Base-by-base conservation (phyloP, 2,329 filamentous ascomycete species). In the Niveomyces coronatus region DNA sequence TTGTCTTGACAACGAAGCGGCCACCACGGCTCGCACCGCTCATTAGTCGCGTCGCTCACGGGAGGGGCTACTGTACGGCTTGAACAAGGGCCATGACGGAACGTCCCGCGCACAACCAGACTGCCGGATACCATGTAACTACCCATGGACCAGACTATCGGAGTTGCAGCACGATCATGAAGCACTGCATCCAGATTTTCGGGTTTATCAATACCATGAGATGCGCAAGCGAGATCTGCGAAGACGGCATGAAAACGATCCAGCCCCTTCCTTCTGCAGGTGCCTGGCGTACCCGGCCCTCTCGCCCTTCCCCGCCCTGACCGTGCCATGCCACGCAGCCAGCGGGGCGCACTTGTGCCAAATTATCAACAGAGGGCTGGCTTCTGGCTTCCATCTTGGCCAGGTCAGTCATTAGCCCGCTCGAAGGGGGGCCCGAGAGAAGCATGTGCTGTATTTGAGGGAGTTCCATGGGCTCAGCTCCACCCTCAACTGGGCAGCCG, bases 51-150 rank as follows among this genome's bases (percentile, higher is more conserved):
- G 30, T 29, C 37, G 30, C 24, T 37, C n/a, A n/a, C n/a, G 40
- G 40, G 30, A 37, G 40, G 40, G 40, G 35, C 35, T 26, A 31
- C 31, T 40, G 27, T 30, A 33, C 36, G 37, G 41, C 32, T 36
- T 33, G 41, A 37, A 43, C 41, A 43, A 43, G 41, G 40, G 41
- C 32, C 32, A 19, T n/a, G 35, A 35, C 40, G 40, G 40, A 36
- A 31, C 41, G 24, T 43, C 41, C 41, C 41, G 41, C 33, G 26
- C 37, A 36, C 32, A 42, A 37, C 40, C 40, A 42, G 22, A n/a
- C 28, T 24, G 23, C 37, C 24, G 39, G 39, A 37, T 13, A 40
- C 19, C 32, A 23, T 17, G 15, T 22, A 15, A 16, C 31, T 19
- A 14, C 30, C 19, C 32, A 26, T 23, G 36, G 37, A 34, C 41